These are phyloP conservation scores for Brettanomyces custersianus DNA, from an alignment of 805 yeast genomes.

Conservation along the genomic window DNA sequence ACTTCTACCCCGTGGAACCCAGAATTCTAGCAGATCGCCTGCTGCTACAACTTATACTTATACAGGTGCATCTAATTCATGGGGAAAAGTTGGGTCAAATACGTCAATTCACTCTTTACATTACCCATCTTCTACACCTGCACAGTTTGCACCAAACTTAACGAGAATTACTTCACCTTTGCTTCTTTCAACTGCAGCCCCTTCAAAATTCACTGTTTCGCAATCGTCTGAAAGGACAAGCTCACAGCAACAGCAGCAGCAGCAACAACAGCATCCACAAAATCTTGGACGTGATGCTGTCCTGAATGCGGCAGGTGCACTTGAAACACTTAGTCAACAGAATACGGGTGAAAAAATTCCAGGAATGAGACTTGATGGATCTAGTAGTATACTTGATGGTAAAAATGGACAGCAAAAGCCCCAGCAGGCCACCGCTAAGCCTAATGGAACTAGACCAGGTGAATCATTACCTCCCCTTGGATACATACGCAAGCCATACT, in stretches of 20 bases:
- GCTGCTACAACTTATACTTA: constrained; percentile 23
- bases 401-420: no score
- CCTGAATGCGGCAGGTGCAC: constrained; percentile 31
- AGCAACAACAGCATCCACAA: no score
- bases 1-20: constrained; percentile 31
- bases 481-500: constrained; percentile 17
- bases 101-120: constrained; percentile 43
- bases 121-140: constrained; percentile 61
- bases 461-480: constrained; percentile 21
- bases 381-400: not conserved
- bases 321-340: constrained; percentile 30
- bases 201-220: constrained; percentile 29
- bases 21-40: constrained; percentile 8
- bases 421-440: constrained; percentile 15
- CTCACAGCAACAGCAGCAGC: no score
- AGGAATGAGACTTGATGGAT: constrained; percentile 23
- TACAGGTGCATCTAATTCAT: constrained; percentile 21
- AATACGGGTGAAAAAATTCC: constrained; percentile 20
- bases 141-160: constrained; percentile 60
- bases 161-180: constrained; percentile 59
- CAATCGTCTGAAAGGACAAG: constrained; percentile 27
- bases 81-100: constrained; percentile 19
- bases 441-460: constrained; percentile 5
- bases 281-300: constrained; percentile 24
- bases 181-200: constrained; percentile 39